Evolutionary conservation across 2,329 filamentous ascomycete genomes (phyloP).

Genomic region (Talaromyces albobiverticillius): DNA sequence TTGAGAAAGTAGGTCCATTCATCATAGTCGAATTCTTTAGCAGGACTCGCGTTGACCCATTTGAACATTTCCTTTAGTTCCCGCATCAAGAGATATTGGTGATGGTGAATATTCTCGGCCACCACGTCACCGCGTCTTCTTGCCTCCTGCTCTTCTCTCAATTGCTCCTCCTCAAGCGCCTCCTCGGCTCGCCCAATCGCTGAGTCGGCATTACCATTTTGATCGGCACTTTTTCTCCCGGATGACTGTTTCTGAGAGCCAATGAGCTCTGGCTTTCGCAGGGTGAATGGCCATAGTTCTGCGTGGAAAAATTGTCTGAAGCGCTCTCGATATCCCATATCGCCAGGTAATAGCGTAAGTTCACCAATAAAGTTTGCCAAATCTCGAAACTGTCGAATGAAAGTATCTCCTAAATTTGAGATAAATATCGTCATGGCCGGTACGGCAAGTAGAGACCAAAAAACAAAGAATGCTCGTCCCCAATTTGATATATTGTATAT

Average conservation of each 20-base stretch:
- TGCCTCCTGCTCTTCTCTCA: slow-evolving; percentile 40
- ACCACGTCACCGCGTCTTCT: slow-evolving; percentile 40
- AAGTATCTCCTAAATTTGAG: slow-evolving; percentile 36
- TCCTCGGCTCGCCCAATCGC: slow-evolving; percentile 25
- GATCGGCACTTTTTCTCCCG: neutral
- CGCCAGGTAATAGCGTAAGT: slow-evolving; percentile 53
- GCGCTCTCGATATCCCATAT: slow-evolving; percentile 35
- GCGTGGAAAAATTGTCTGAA: slow-evolving; percentile 20
- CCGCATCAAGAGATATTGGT: slow-evolving; percentile 37
- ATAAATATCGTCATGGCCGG: slow-evolving; percentile 41
- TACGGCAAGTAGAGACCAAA: slow-evolving; percentile 40
- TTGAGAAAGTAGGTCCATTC: slow-evolving; percentile 51
- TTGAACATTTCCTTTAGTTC: slow-evolving; percentile 39
- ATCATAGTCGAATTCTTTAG: slow-evolving; percentile 38
- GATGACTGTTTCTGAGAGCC: slow-evolving; percentile 1
- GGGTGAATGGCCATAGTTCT: neutral
- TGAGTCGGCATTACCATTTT: slow-evolving; percentile 8
- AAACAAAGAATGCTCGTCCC: slow-evolving; percentile 38
- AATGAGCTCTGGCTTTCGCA: neutral
- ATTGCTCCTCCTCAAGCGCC: slow-evolving; percentile 42
- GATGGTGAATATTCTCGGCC: slow-evolving; percentile 51
- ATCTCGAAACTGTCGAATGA: slow-evolving; percentile 53
- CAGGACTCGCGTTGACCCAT: slow-evolving; percentile 29
- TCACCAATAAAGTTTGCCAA: slow-evolving; percentile 56
- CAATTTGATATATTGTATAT: slow-evolving; percentile 31